phyloP scores from a whole-genome alignment of 768 basidiomycete species.

The Tylopilus plumbeoviolaceoides region DNA sequence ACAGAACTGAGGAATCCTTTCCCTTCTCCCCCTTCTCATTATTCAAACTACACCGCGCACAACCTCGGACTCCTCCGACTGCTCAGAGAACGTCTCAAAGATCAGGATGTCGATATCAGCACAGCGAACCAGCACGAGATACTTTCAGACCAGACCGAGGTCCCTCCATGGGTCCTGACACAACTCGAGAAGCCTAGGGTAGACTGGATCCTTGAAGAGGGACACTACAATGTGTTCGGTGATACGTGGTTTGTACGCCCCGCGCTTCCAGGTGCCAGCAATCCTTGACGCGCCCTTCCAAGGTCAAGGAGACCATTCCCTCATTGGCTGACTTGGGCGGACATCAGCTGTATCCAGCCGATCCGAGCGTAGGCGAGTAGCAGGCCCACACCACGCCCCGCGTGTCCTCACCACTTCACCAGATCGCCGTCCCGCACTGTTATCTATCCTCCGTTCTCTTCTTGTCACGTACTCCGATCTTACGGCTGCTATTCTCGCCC shows the following conservation, averaged over 20 bases:
- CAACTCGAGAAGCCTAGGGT: slow-evolving; percentile 83
- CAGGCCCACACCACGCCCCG: not conserved
- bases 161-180: slow-evolving; percentile 73
- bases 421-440: slow-evolving; percentile 78
- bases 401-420: slow-evolving; percentile 8
- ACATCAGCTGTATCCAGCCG: slow-evolving; percentile 72
- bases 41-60: slow-evolving; percentile 68
- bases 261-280: slow-evolving; percentile 8
- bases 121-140: slow-evolving; percentile 54
- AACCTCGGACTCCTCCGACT: slow-evolving; percentile 68
- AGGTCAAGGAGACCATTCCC: slow-evolving; percentile 83
- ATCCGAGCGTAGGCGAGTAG: slow-evolving; percentile 60
- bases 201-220: slow-evolving; percentile 88
- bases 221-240: slow-evolving; percentile 79
- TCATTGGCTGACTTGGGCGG: slow-evolving; percentile 80
- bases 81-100: slow-evolving; percentile 50
- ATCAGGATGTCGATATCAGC: slow-evolving; percentile 33
- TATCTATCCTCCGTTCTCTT: slow-evolving; percentile 69
- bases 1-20: slow-evolving; percentile 82
- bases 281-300: slow-evolving; percentile 11
- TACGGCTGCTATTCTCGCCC: slow-evolving; percentile 62
- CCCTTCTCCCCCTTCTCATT: slow-evolving; percentile 85
- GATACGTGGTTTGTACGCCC: slow-evolving; percentile 82
- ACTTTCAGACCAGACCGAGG: slow-evolving; percentile 64
- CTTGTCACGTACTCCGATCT: slow-evolving; percentile 77